These are phyloP conservation scores for Rhexocercosporidium sp. DNA, from an alignment of 2,329 filamentous ascomycete genomes.

Conservation along the genomic window DNA sequence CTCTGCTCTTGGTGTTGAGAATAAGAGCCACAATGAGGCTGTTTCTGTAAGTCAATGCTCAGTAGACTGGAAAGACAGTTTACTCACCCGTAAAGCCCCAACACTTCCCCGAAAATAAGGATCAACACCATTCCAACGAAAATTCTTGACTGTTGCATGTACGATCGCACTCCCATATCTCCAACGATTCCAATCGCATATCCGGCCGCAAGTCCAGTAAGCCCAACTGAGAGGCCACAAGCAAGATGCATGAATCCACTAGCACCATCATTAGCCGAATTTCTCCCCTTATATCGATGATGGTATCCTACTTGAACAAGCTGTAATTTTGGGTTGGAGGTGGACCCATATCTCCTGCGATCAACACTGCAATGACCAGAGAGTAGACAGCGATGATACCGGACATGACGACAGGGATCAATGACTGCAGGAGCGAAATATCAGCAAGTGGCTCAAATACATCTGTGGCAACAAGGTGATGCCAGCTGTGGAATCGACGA, in stretches of 20 bases:
- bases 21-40: conserved; percentile 93
- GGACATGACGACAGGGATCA: conserved; percentile 95
- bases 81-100: conserved; percentile 92
- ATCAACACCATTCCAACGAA: conserved; percentile 99
- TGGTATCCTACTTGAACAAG: conserved; percentile 73
- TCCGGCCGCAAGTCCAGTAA: conserved; percentile 91
- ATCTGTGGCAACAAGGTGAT: too few species aligned
- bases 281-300: not conserved
- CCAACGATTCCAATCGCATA: conserved; percentile 97
- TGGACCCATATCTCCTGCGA: conserved; percentile 85
- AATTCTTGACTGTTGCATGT: conserved; percentile 94
- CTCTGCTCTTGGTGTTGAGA: conserved; percentile 76
- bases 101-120: conserved; percentile 95
- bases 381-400: conserved; percentile 99
- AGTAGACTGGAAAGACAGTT: not conserved
- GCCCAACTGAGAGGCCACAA: conserved; percentile 86
- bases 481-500: not conserved
- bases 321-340: conserved; percentile 73
- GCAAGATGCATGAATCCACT: conserved; percentile 94
- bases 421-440: conserved; percentile 57
- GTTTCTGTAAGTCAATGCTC: conserved; percentile 22
- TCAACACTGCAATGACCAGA: conserved; percentile 94
- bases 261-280: conserved; percentile 24
- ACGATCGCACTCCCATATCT: conserved; percentile 90
- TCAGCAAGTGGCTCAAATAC: conserved; percentile 2